Evolutionary conservation across 2,329 filamentous ascomycete species (phyloP).

Genomic region (Aspergillus oerlinghausenensis): DNA sequence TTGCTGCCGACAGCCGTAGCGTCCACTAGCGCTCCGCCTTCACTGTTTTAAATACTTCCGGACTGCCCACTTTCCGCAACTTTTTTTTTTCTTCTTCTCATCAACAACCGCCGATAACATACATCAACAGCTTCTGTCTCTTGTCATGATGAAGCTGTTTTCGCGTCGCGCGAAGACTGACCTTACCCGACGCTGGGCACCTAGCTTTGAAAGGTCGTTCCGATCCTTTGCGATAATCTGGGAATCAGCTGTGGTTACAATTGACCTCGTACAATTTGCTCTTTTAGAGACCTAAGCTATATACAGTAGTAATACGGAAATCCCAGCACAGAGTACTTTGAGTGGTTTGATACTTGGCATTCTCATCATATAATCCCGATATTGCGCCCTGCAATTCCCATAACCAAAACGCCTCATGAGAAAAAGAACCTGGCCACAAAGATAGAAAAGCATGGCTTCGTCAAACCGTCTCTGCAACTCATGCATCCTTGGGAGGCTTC

Average conservation of each 20-base stretch:
- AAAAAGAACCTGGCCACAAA: conserved; percentile 4
- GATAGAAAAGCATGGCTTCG: conserved; percentile 41
- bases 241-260: conserved; percentile 71
- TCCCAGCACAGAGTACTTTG: conserved; percentile 1
- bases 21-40: conserved; percentile 13
- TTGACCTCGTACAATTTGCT: conserved; percentile 1
- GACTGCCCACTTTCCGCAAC: conserved; percentile 25
- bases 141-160: conserved; percentile 55
- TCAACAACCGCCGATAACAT: conserved; percentile 51
- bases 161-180: conserved; percentile 65
- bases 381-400: conserved; percentile 2
- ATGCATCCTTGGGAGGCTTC: conserved; percentile 47
- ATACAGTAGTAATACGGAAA: neutral
- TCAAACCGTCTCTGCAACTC: conserved; percentile 35
- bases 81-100: conserved; percentile 36
- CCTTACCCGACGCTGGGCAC: conserved; percentile 66
- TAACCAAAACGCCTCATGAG: conserved; percentile 14
- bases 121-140: conserved; percentile 56
- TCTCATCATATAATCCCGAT: neutral
- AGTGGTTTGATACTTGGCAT: neutral
- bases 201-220: conserved; percentile 63
- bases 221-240: conserved; percentile 58
- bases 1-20: conserved; percentile 30
- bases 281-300: neutral
- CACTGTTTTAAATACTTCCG: conserved; percentile 17